Percentiles rank a stretch among this genome's conserved stretches.
These are phyloP conservation scores for Bryoerythrophyllum caledonicum DNA, from an alignment of 225 moss, liverwort and hornwort genomes.

Conservation along the genomic window DNA sequence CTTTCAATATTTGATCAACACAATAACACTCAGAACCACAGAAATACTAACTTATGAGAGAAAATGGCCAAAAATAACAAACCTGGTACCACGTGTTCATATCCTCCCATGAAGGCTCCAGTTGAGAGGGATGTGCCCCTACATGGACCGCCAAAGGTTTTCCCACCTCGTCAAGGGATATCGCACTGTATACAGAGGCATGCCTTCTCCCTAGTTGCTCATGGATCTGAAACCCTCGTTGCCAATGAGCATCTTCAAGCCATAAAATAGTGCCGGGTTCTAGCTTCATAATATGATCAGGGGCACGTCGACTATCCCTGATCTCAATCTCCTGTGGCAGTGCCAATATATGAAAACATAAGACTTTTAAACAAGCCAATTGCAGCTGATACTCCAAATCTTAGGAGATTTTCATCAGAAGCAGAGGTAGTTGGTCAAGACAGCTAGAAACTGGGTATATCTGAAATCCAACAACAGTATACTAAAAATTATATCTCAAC, in stretches of 20 bases:
- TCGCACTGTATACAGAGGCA: slow-evolving; percentile 81
- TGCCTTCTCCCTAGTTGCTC: slow-evolving; percentile 78
- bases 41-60: background rate
- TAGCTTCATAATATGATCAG: slow-evolving; percentile 76
- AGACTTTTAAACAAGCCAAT: background rate
- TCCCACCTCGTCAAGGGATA: slow-evolving; percentile 83
- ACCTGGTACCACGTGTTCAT: slow-evolving; percentile 99
- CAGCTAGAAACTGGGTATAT: slow-evolving; percentile 3
- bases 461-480: background rate
- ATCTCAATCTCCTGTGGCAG: slow-evolving; percentile 41
- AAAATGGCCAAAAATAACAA: slow-evolving; percentile 22
- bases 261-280: slow-evolving; percentile 93
- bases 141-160: slow-evolving; percentile 85
- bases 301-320: slow-evolving; percentile 36
- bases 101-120: slow-evolving; percentile 98
- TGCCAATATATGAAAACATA: background rate
- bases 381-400: slow-evolving; percentile 10
- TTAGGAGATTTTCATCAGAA: background rate
- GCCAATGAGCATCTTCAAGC: slow-evolving; percentile 99
- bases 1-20: background rate
- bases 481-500: slow-evolving; percentile 3
- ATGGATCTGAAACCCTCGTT: slow-evolving; percentile 94
- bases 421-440: background rate
- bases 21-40: slow-evolving; percentile 15
- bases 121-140: slow-evolving; percentile 93